These are phyloP conservation scores for Comarum palustre DNA, from an alignment of 306 rosid genomes.

Conservation along the genomic window DNA sequence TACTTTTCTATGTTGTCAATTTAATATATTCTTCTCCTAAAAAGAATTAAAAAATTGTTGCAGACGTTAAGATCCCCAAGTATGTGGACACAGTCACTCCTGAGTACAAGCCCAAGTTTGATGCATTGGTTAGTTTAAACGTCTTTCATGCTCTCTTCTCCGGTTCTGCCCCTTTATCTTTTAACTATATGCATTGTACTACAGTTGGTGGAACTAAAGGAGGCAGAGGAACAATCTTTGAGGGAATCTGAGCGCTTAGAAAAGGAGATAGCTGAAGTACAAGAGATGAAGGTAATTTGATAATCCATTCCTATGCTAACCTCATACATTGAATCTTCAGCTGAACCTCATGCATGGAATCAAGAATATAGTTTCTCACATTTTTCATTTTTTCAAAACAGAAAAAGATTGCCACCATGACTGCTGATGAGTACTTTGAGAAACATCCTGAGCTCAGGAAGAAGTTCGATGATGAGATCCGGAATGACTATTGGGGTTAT, in stretches of 20 bases:
- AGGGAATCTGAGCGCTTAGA: constrained; percentile 93
- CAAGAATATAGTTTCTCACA: constrained; percentile 24
- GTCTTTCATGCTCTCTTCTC: constrained; percentile 4
- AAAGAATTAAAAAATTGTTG: neutral
- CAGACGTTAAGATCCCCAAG: constrained; percentile 91
- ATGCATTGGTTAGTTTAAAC: constrained; percentile 45
- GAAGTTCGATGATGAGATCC: constrained; percentile 91
- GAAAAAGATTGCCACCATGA: constrained; percentile 88
- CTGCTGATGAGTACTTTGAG: constrained; percentile 86
- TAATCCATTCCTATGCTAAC: neutral
- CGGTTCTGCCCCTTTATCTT: neutral
- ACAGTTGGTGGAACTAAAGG: constrained; percentile 88
- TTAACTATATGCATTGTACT: constrained; percentile 13
- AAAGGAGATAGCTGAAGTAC: constrained; percentile 77
- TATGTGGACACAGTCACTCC: constrained; percentile 93
- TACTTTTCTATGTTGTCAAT: neutral
- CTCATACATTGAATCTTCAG: neutral
- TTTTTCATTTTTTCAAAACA: constrained; percentile 27
- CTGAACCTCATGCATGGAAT: neutral
- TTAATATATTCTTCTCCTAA: constrained; percentile 2
- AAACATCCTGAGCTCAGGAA: constrained; percentile 89
- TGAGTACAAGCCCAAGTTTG: constrained; percentile 82
- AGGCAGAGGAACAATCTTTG: constrained; percentile 74
- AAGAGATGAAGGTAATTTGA: constrained; percentile 73
- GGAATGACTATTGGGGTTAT: constrained; percentile 92